Conservation (phyloP, 495 filamentous ascomycete genomes). For the Thermothielavioides terrestris region DNA sequence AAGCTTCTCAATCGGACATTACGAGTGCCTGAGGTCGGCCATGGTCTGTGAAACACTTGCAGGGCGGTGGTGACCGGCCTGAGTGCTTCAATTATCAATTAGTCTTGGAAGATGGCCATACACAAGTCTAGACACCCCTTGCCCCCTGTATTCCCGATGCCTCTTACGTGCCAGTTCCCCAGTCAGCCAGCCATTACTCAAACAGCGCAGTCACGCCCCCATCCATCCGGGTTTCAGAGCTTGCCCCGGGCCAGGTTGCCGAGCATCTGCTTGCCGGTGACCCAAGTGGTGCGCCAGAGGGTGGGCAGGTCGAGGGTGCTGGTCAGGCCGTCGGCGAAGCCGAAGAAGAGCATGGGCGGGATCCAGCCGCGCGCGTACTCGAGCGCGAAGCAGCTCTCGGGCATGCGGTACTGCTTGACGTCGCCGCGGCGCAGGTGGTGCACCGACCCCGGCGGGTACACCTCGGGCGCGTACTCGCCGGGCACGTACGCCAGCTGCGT, state of each 20-base stretch:
- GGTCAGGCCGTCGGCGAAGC: conserved; percentile 67
- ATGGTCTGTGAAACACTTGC: too few species aligned
- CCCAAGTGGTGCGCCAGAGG: conserved; percentile 61
- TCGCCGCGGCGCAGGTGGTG: conserved; percentile 69
- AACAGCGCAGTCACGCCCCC: not conserved
- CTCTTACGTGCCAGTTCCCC: not conserved
- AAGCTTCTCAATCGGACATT: too few species aligned
- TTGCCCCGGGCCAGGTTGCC: conserved; percentile 61
- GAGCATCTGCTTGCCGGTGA: conserved; percentile 68
- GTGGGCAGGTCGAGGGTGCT: conserved; percentile 72
- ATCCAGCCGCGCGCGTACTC: conserved; percentile 89
- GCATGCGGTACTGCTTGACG: conserved; percentile 83
- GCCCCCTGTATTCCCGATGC: not conserved
- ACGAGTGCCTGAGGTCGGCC: too few species aligned
- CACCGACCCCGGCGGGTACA: conserved; percentile 65
- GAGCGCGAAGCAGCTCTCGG: conserved; percentile 69
- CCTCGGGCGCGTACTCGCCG: conserved; percentile 59
- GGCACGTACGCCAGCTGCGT: conserved; percentile 64
- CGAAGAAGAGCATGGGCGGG: conserved; percentile 81
- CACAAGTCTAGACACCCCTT: not conserved
- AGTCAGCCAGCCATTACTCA: not conserved
- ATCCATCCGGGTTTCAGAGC: conserved; percentile 38
- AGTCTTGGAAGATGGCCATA: not conserved
- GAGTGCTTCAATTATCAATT: not conserved
- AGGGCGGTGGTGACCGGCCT: too few species aligned